phyloP scores from a whole-genome alignment of 2,329 filamentous ascomycete species.

The Xylariaceae sp. region DNA sequence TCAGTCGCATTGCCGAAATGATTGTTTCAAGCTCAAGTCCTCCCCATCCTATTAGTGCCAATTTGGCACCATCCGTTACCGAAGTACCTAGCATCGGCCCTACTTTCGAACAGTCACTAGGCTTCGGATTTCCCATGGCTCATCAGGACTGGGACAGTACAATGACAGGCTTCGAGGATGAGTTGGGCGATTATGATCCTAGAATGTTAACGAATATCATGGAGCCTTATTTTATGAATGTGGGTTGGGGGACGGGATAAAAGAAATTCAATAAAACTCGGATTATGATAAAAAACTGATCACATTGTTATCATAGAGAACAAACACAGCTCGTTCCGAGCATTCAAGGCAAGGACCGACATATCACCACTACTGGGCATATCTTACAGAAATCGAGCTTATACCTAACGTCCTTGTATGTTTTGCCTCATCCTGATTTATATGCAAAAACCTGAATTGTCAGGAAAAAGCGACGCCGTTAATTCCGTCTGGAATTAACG shows the following conservation, averaged over 20 bases:
- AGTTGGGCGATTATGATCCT: constrained; percentile 24
- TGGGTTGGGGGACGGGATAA: constrained; percentile 11
- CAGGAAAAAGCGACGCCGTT: too few relatives aligned
- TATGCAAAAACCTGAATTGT: too few relatives aligned
- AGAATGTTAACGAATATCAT: constrained; percentile 25
- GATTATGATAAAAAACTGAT: too few relatives aligned
- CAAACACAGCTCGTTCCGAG: too few relatives aligned
- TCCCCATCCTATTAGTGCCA: neutral
- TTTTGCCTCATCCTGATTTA: too few relatives aligned
- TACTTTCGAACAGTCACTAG: constrained; percentile 5
- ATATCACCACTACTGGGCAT: too few relatives aligned
- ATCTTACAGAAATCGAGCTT: too few relatives aligned
- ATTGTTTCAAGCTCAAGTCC: constrained; percentile 20
- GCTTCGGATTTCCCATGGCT: constrained; percentile 25
- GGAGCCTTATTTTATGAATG: constrained; percentile 27
- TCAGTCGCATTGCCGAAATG: constrained; percentile 20
- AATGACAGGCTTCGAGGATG: constrained; percentile 27
- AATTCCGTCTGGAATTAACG: too few relatives aligned
- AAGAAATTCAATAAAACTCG: too few relatives aligned
- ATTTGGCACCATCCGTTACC: constrained; percentile 5
- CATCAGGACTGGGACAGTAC: constrained; percentile 28
- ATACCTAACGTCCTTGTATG: too few relatives aligned
- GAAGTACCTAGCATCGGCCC: neutral
- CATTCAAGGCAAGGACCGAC: too few relatives aligned
- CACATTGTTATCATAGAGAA: too few relatives aligned